These are phyloP conservation scores for Casaregolazyma suthepensis DNA, from an alignment of 1,139 yeast genomes.

Conservation along the genomic window DNA sequence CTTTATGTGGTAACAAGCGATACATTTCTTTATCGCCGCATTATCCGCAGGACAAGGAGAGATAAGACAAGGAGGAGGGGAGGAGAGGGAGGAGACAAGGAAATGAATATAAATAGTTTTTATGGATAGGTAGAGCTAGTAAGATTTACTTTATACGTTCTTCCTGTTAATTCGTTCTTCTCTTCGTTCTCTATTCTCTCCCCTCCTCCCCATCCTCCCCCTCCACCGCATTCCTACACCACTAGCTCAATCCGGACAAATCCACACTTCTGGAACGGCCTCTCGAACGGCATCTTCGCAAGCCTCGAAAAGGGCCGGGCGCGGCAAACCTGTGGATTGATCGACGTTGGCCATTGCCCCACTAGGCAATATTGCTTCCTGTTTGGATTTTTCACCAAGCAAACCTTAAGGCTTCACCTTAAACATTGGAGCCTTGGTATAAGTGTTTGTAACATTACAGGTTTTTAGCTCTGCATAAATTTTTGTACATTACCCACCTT, in stretches of 20 bases:
- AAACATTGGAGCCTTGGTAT: too few relatives aligned
- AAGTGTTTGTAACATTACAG: too few relatives aligned
- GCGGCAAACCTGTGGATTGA: background rate
- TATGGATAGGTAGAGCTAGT: too few relatives aligned
- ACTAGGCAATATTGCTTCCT: background rate
- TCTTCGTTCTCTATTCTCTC: too few relatives aligned
- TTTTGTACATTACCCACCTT: too few relatives aligned
- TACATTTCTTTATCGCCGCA: background rate
- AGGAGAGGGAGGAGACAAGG: background rate
- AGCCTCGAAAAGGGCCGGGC: background rate
- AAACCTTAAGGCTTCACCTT: too few relatives aligned
- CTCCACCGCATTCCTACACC: background rate
- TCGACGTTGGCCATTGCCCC: background rate
- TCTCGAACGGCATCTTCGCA: background rate
- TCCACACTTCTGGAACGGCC: too few relatives aligned
- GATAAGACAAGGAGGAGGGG: background rate
- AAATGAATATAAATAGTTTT: background rate
- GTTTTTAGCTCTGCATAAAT: background rate
- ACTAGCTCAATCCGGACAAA: background rate
- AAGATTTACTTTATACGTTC: too few relatives aligned
- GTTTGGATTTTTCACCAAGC: too few relatives aligned
- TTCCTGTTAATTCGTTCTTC: too few relatives aligned
- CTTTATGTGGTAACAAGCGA: background rate
- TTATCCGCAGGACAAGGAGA: background rate
- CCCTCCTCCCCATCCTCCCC: background rate